Evolutionary conservation across 1,284 basidiomycete genomes (phyloP), one percentile per base, ranked within the genome.

Genomic region (Cryptococcus sp.): DNA sequence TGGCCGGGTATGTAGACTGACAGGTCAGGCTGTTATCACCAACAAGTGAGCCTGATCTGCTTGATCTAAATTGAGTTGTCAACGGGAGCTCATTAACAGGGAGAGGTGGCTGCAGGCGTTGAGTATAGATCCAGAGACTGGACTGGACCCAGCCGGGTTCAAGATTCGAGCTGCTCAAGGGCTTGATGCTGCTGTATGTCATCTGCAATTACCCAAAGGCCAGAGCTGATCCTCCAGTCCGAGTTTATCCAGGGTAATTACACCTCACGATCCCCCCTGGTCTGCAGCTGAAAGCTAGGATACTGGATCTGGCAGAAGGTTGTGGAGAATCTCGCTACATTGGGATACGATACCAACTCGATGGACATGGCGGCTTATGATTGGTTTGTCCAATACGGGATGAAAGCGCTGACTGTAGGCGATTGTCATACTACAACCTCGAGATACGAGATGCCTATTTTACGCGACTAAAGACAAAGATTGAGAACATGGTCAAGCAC

Each of bases 301-400:
- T 97, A 91, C 69, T 95, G 92, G 92, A 84, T 95, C 55, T 97
- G 92, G 91, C 86, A 86, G 3, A 93, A 93, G 73, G 87, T 97
- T 47, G 83, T 97, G 11, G 69, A 97, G 71, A 97, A 97, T 63
- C 78, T 97, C 1, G 91, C 93, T 0, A 87, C 85, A 1, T 79
- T 94, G 19, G 86, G 86, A 60, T 95, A 95, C 62, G 90, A 94
- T 61, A 87, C 87, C 2, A 90, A 93, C 62, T 92, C 91, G 56
- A 76, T 95, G 53, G 79, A 85, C 56, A 79, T 94, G 38, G 88
- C 88, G 0, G 83, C 89, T 11, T 94, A 92, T 65, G 90, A 93
- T 65, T 93, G 88, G 89, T 65, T 44, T 43, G 60, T 54, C 18
- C 5, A 10, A 24, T 25, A 16, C 23, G 47, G 5, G n/a, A 9